Conservation (phyloP, 345 rosid species). For the Geranium rotundifolium region DNA sequence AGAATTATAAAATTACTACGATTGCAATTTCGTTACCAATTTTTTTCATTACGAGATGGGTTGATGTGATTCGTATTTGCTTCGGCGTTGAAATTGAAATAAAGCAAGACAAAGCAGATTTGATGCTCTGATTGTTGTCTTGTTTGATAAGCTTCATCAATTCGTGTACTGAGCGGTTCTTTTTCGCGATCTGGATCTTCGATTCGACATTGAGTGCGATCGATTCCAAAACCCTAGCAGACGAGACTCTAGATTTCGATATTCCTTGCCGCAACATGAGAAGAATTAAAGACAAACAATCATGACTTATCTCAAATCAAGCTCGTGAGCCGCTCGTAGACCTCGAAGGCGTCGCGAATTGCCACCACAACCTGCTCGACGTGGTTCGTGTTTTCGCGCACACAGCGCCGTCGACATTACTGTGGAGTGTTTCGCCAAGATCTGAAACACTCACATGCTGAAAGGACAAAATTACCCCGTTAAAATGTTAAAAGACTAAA, state of each 20-base stretch:
- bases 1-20: no score
- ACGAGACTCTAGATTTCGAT: slow-evolving; percentile 38
- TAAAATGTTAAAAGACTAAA: no score
- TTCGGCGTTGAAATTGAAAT: slow-evolving; percentile 38
- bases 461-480: no score
- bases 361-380: slow-evolving; percentile 30
- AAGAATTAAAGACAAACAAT: slow-evolving; percentile 34
- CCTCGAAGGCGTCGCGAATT: slow-evolving; percentile 25
- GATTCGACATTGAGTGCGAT: slow-evolving; percentile 45
- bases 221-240: slow-evolving; percentile 46
- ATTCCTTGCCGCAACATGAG: slow-evolving; percentile 34
- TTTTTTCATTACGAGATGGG: slow-evolving; percentile 23
- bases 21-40: slow-evolving; percentile 29
- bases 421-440: no score
- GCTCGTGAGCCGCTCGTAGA: slow-evolving; percentile 24
- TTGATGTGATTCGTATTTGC: slow-evolving; percentile 39
- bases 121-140: slow-evolving; percentile 38
- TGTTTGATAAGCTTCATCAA: slow-evolving; percentile 24
- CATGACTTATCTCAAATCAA: slow-evolving; percentile 26
- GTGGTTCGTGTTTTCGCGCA: slow-evolving; percentile 10
- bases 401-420: slow-evolving; percentile 17
- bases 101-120: slow-evolving; percentile 46
- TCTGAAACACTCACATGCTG: no score
- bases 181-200: slow-evolving; percentile 42
- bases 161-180: slow-evolving; percentile 36